These are phyloP conservation scores for Zygosaccharomyces bailii DNA, from an alignment of 805 yeast genomes.

Conservation along the genomic window DNA sequence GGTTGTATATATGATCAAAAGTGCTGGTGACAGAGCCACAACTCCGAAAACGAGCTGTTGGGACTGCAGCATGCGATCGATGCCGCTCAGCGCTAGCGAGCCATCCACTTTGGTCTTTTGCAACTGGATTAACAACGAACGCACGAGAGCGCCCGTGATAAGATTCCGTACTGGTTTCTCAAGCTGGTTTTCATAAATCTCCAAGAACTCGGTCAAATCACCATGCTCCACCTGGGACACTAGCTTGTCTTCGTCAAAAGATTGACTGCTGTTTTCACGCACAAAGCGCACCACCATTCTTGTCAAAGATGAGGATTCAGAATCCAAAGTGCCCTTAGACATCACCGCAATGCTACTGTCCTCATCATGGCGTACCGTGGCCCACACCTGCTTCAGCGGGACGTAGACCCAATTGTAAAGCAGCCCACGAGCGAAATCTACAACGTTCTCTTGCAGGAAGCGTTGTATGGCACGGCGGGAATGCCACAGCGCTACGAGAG, in stretches of 20 bases:
- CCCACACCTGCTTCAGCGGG: conserved; percentile 68
- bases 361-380: conserved; percentile 83
- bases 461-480: conserved; percentile 50
- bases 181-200: conserved; percentile 73
- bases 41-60: conserved; percentile 94
- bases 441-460: conserved; percentile 57
- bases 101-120: conserved; percentile 97
- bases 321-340: conserved; percentile 70
- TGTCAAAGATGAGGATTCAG: conserved; percentile 77
- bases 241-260: conserved; percentile 23
- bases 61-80: conserved; percentile 81
- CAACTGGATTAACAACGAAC: conserved; percentile 82
- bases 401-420: conserved; percentile 78
- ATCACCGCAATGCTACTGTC: conserved; percentile 68
- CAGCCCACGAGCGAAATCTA: conserved; percentile 65
- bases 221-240: conserved; percentile 59
- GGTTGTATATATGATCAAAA: conserved; percentile 52
- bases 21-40: conserved; percentile 82
- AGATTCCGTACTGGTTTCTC: conserved; percentile 64
- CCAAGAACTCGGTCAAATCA: conserved; percentile 74
- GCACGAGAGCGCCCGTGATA: conserved; percentile 61
- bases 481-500: conserved; percentile 42
- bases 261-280: conserved; percentile 21
- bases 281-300: conserved; percentile 73
- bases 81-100: conserved; percentile 82